Conservation (phyloP, 768 basidiomycete species). For the Suillus cothurnatus region DNA sequence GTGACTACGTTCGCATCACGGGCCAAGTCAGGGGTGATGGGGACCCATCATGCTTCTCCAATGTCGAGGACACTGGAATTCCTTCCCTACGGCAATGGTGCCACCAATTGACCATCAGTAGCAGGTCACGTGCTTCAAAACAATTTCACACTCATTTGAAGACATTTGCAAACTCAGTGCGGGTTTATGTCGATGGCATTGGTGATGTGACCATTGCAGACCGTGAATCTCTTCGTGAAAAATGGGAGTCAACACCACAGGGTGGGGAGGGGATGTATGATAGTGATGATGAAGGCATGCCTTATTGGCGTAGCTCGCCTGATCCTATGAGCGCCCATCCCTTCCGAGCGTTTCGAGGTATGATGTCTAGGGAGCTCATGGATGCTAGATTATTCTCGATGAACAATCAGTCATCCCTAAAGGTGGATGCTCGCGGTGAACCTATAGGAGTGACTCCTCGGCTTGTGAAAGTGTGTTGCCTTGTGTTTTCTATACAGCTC, state of each 20-base stretch:
- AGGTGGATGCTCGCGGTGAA: conserved; percentile 45
- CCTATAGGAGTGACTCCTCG: conserved; percentile 48
- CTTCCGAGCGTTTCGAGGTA: not conserved
- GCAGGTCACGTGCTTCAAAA: conserved; percentile 47
- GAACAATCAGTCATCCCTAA: conserved; percentile 34
- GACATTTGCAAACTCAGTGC: conserved; percentile 49
- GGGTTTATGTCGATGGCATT: conserved; percentile 51
- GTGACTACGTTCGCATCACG: conserved; percentile 61
- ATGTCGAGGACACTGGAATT: conserved; percentile 54
- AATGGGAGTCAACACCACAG: conserved; percentile 50
- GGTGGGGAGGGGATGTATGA: conserved; percentile 29
- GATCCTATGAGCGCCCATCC: not conserved
- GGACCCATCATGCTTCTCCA: conserved; percentile 55
- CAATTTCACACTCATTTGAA: conserved; percentile 51
- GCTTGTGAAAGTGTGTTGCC: conserved; percentile 39
- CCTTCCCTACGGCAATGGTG: conserved; percentile 62
- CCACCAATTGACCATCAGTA: conserved; percentile 52
- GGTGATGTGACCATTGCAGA: conserved; percentile 54
- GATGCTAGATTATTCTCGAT: conserved; percentile 10
- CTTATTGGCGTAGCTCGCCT: conserved; percentile 13
- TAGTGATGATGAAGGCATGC: conserved; percentile 17
- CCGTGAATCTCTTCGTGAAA: conserved; percentile 48
- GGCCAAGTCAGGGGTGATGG: conserved; percentile 66
- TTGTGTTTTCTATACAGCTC: conserved; percentile 5
- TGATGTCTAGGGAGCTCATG: not conserved